Evolutionary conservation across 306 rosid species (phyloP), one percentile per base, ranked within the genome.

Genomic region (Cicer yamashitae): DNA sequence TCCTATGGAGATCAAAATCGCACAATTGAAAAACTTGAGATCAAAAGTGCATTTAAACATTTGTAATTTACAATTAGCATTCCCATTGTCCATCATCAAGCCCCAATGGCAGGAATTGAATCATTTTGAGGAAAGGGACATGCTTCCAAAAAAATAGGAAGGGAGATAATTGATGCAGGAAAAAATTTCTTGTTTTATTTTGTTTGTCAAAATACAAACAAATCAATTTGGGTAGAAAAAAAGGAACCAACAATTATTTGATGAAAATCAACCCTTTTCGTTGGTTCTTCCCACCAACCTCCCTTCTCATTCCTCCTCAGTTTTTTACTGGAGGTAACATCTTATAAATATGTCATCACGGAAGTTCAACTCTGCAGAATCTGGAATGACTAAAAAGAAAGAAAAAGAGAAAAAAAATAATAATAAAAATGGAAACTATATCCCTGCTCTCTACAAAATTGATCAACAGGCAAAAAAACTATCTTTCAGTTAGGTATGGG

Each of bases 401-500:
- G 45, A 14, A 34, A 70, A 74, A 57, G 62, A 53, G 44, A 73
- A 64, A 61, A 22, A 46, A 7, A 46, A 78, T 71, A 8, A 58
- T 5, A 53, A 58, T 45, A 57, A 37, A 47, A 76, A 66, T 53
- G 66, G 67, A 84, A 73, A 61, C 52, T 67, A 58, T 64, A 51
- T 77, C 40, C 74, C 76, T 84, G 76, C 65, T 48, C 59, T 64
- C 69, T 59, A 70, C 57, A 81, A 61, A 81, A 71, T 68, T 77
- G 76, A 52, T 48, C 74, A 17, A 22, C 84, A 52, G 58, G 15
- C 14, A 63, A 70, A 62, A 15, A 46, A 47, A 15, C 81, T 63
- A 77, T 54, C 72, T 78, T 73, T 78, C 77, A 84, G 46, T 81
- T 82, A 30, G 82, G 77, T 73, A 70, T 6, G 79, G 75, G 74